Percentiles rank a stretch among this genome's conserved stretches.
These are phyloP conservation scores for Neostapfia colusana DNA, from an alignment of 176 grass and related monocot species.

Conservation along the genomic window DNA sequence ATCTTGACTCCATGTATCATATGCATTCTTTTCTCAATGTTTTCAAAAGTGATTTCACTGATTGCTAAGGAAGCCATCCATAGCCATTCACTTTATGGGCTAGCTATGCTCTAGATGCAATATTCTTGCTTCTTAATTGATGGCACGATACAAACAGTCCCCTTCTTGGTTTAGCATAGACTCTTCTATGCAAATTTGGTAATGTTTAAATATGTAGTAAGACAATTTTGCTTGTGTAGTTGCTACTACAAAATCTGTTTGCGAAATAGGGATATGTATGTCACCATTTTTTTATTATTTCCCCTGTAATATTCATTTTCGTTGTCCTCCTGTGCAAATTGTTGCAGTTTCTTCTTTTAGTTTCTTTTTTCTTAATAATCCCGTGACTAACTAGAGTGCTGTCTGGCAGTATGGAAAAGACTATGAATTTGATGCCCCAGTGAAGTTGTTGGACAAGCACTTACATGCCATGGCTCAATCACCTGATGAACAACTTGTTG, in stretches of 20 bases:
- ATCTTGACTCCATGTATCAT: not conserved
- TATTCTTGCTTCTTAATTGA: not conserved
- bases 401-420: constrained; percentile 92
- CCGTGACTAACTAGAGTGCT: constrained; percentile 36
- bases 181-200: not conserved
- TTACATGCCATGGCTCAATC: constrained; percentile 88
- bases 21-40: not conserved
- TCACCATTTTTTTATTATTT: not conserved
- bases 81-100: not conserved
- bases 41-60: not conserved
- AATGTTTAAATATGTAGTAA: not conserved
- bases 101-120: not conserved
- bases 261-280: not conserved
- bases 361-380: constrained; percentile 11
- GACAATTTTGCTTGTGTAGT: not conserved
- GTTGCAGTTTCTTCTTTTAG: not conserved
- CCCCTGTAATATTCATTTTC: not conserved
- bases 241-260: not conserved
- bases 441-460: constrained; percentile 98
- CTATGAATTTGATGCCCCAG: constrained; percentile 93
- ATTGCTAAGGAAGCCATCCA: not conserved
- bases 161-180: too few species aligned
- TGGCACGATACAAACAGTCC: not conserved
- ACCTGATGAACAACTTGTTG: constrained; percentile 83
- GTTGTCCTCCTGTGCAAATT: not conserved